A percentile compares a stretch with the other conserved stretches of the same genome.
These are phyloP conservation scores for Aspergillus sp. DNA, from an alignment of 2,329 filamentous ascomycete species.

Conservation along the genomic window DNA sequence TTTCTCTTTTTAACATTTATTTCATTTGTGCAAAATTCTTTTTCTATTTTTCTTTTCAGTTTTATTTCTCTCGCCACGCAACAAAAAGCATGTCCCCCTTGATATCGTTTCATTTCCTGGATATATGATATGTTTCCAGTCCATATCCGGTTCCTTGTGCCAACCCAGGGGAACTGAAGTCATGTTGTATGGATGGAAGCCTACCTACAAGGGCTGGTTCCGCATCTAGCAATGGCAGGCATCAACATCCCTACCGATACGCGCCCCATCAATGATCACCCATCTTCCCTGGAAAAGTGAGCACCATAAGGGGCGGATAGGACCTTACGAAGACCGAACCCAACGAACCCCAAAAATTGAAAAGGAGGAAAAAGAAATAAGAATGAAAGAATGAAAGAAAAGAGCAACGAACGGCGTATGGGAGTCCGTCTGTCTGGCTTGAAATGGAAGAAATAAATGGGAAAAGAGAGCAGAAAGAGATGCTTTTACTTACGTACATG, in stretches of 20 bases:
- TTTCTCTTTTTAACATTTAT: conserved; percentile 13
- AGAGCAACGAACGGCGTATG: conserved; percentile 37
- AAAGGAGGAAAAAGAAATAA: conserved; percentile 10
- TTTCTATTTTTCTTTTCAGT: conserved; percentile 13
- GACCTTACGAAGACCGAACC: not conserved
- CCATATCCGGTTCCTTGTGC: too few relatives aligned
- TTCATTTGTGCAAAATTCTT: conserved; percentile 7
- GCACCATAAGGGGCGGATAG: too few relatives aligned
- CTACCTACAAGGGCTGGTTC: too few relatives aligned
- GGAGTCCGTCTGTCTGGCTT: conserved; percentile 36
- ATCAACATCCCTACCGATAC: too few relatives aligned
- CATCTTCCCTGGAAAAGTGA: too few relatives aligned
- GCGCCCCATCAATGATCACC: too few relatives aligned
- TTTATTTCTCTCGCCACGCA: conserved; percentile 1
- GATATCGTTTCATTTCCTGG: too few relatives aligned
- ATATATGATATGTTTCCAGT: too few relatives aligned
- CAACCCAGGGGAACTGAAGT: too few relatives aligned
- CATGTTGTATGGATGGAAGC: too few relatives aligned
- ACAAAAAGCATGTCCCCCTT: not conserved
- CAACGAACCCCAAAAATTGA: not conserved
- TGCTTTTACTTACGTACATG: too few relatives aligned
- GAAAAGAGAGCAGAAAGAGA: conserved; percentile 9
- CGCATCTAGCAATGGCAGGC: too few relatives aligned
- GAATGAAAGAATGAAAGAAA: conserved; percentile 15
- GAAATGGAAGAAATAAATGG: conserved; percentile 19